Evolutionary conservation across 169 alveolate genomes (phyloP).

Genomic region (Perkinsus chesapeaki): DNA sequence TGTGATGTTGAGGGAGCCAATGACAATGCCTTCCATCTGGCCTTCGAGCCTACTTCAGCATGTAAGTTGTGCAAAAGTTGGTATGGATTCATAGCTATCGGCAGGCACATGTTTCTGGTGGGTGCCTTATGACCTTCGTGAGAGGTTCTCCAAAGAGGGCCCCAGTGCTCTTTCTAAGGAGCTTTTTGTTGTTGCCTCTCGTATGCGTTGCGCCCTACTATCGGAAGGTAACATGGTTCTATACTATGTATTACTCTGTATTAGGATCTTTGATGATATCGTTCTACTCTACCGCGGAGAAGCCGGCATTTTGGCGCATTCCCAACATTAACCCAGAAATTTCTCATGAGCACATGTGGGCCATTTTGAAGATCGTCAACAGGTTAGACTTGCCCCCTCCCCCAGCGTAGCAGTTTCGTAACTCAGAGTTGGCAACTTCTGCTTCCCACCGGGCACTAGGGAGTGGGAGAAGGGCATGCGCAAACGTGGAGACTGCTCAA

Average conservation of each 20-base stretch:
- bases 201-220: not conserved
- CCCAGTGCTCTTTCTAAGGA: not conserved
- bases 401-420: not conserved
- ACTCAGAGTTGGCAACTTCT: not conserved
- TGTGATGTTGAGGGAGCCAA: not conserved
- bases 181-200: not conserved
- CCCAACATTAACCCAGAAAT: constrained; percentile 9
- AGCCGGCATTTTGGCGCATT: not conserved
- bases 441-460: not conserved
- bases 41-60: not conserved
- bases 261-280: not conserved
- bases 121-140: constrained; percentile 11
- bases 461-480: not conserved
- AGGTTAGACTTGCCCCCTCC: not conserved
- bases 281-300: not conserved
- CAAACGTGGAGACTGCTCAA: not conserved
- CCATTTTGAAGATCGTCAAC: not conserved
- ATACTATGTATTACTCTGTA: not conserved
- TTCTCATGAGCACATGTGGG: constrained; percentile 5
- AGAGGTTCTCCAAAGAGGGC: not conserved
- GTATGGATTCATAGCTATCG: not conserved
- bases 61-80: not conserved
- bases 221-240: not conserved
- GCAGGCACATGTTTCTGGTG: not conserved
- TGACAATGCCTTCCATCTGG: not conserved